Base-by-base conservation (phyloP, 192 early-diverging fungal genomes). In the Linnemannia hyalina region DNA sequence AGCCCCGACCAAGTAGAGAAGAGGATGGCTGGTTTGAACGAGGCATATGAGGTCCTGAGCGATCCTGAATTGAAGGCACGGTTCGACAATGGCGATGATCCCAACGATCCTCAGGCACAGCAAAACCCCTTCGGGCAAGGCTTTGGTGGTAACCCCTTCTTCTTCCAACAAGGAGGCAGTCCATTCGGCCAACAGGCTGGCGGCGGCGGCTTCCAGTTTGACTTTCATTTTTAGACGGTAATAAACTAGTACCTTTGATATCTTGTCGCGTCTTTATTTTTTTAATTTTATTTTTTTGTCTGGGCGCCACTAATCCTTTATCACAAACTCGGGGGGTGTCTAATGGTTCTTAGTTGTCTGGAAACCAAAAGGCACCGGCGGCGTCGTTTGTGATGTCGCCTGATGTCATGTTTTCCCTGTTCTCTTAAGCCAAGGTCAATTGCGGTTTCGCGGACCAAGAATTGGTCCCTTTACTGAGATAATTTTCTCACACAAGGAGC, bases 1-100 rank as follows among this genome's bases (percentile, higher is more conserved):
- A 70, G 89, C 11, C 90, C 92, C 72, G 97, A 97, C 13, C 82
- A 94, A 72, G 97, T 97, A 16, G 92, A 95, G 74, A 92, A 90
- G 82, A 97, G 97, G 91, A 99, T 99, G 97, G 92, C 94, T 23
- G 94, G 96, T 26, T 95, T 99, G 77, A 99, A 99, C 81, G 92
- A 94, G 82, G 98, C 98, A 4, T 97, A 98, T 88, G 96, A 97
- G 91, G 94, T 98, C 4, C 89, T 96, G 83, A 93, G 85, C 78
- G 89, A 95, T 81, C 92, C 93, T 63, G 91, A 96, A 68, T 75
- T 89, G 60, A 91, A 93, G 54, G 86, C 90, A 41, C 91, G 91
- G 68, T 97, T 90, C 79, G 96, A 97, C 85, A 93, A 92, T 80
- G 96, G 96, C 18, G 89, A 93, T 68, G 96, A 97, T 86, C 96